Conservation (phyloP, 2,329 filamentous ascomycete species). For the Phyllosticta citribraziliensis region DNA sequence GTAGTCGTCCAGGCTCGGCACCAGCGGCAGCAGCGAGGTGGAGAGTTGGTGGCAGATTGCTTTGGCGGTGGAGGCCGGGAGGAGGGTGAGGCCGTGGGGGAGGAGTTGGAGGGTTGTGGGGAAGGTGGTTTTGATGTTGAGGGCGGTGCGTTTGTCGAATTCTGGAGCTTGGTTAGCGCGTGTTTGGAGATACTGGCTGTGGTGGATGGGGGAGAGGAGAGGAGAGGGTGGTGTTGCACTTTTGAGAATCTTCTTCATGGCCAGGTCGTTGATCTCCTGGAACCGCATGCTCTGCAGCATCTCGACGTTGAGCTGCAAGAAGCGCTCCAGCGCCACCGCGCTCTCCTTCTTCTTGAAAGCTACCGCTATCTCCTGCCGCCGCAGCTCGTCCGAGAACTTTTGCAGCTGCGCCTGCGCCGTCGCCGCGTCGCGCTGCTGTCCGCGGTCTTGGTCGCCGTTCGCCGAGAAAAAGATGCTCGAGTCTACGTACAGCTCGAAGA, state of each 20-base stretch:
- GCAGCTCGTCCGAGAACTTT: conserved; percentile 62
- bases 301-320: conserved; percentile 61
- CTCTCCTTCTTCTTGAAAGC: conserved; percentile 60
- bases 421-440: conserved; percentile 51
- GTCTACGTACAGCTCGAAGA: conserved; percentile 75
- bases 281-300: conserved; percentile 76
- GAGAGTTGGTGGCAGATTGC: conserved; percentile 67
- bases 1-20: conserved; percentile 79
- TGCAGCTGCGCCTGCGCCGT: conserved; percentile 59
- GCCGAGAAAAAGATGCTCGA: conserved; percentile 75
- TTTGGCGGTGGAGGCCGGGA: conserved; percentile 60
- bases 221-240: conserved; percentile 37
- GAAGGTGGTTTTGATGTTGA: conserved; percentile 57
- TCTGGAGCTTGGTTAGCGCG: conserved; percentile 38
- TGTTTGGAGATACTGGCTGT: background rate
- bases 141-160: conserved; percentile 75
- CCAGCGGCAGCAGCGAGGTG: conserved; percentile 58
- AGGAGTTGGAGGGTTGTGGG: conserved; percentile 43
- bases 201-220: background rate
- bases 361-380: conserved; percentile 42
- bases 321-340: conserved; percentile 53
- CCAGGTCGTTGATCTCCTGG: conserved; percentile 71
- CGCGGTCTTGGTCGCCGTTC: conserved; percentile 55
- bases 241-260: conserved; percentile 76
- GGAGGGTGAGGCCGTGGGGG: conserved; percentile 40